Conservation (phyloP, 345 rosid species). For the Dimocarpus longan region DNA sequence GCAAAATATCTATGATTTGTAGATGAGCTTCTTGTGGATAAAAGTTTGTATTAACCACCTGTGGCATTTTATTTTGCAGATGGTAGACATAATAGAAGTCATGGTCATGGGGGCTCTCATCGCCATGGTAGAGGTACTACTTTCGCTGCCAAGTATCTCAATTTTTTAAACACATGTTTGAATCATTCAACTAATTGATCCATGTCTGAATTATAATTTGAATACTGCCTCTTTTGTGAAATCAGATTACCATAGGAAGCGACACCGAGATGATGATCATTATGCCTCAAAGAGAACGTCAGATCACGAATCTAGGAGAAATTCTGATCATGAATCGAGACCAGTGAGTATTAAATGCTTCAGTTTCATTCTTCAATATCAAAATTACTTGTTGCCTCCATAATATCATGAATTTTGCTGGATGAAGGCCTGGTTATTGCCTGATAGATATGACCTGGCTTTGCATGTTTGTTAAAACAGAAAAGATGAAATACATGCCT, state of each 20-base stretch:
- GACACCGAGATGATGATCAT: conserved; percentile 87
- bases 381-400: neutral
- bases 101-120: conserved; percentile 67
- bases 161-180: neutral
- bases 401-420: neutral
- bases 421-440: neutral
- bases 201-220: neutral
- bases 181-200: neutral
- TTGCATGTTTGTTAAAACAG: neutral
- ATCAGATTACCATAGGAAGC: conserved; percentile 76
- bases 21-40: neutral
- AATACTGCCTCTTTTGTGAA: conserved; percentile 15
- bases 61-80: conserved; percentile 46
- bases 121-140: conserved; percentile 70
- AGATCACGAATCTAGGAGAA: conserved; percentile 68
- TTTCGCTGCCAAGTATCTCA: conserved; percentile 3
- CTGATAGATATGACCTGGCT: neutral
- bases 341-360: conserved; percentile 45
- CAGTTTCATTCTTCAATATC: neutral
- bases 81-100: conserved; percentile 75
- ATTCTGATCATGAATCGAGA: conserved; percentile 66
- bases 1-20: neutral
- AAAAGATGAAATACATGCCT: neutral
- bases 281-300: conserved; percentile 64
- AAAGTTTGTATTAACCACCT: neutral